Conservation (phyloP, 306 rosid genomes). For the Lathyrus aphaca region DNA sequence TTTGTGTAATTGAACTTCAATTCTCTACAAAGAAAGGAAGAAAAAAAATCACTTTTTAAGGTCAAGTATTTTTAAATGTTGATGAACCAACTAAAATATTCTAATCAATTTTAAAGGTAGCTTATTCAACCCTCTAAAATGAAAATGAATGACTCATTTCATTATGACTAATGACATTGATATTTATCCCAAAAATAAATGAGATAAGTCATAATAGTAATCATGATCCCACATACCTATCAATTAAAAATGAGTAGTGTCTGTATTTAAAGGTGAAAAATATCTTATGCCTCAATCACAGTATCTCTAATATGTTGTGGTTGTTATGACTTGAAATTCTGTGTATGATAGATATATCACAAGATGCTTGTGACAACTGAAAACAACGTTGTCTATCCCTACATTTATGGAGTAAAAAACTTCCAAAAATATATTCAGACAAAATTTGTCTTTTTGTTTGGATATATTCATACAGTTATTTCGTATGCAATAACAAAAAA, state of each 20-base stretch:
- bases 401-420: neutral
- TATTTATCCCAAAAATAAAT: slow-evolving; percentile 7
- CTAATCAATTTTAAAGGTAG: neutral
- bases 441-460: neutral
- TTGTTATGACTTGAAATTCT: neutral
- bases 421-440: neutral
- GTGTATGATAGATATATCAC: neutral
- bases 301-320: neutral
- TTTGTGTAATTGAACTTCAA: neutral
- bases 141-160: neutral
- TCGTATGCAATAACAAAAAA: neutral
- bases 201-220: slow-evolving; percentile 30
- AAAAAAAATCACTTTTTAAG: neutral
- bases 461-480: neutral
- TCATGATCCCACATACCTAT: slow-evolving; percentile 23
- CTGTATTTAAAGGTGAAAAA: slow-evolving; percentile 24
- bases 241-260: slow-evolving; percentile 10
- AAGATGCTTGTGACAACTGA: slow-evolving; percentile 6
- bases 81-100: neutral
- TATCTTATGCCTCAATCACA: slow-evolving; percentile 4
- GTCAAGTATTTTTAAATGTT: neutral
- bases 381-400: neutral
- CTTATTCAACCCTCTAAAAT: neutral
- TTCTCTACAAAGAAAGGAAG: neutral
- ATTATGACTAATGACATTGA: slow-evolving; percentile 15